These are phyloP conservation scores for Coemansia sp. DNA, from an alignment of 192 early-diverging fungal genomes.

Conservation along the genomic window DNA sequence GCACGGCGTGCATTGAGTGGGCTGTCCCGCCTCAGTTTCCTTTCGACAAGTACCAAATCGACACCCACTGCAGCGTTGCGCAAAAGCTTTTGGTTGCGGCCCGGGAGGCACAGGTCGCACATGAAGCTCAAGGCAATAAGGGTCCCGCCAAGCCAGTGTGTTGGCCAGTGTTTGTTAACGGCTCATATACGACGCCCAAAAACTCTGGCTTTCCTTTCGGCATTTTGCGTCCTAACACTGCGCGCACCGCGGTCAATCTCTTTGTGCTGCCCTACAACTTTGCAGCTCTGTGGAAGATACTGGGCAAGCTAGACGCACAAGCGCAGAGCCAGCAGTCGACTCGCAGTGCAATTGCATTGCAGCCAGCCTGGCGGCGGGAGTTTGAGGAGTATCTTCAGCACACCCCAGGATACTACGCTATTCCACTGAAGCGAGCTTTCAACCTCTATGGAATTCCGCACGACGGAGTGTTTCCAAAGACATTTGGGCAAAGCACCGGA, in stretches of 20 bases:
- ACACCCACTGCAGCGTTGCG: slow-evolving; percentile 53
- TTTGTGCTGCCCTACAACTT: slow-evolving; percentile 79
- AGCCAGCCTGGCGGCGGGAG: slow-evolving; percentile 53
- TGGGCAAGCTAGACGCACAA: slow-evolving; percentile 52
- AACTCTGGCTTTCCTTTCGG: slow-evolving; percentile 68
- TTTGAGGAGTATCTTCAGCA: slow-evolving; percentile 61
- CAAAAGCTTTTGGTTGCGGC: slow-evolving; percentile 57
- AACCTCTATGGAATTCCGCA: slow-evolving; percentile 42
- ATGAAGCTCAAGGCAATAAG: slow-evolving; percentile 36
- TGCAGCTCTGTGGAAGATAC: slow-evolving; percentile 64
- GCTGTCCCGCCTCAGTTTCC: slow-evolving; percentile 69
- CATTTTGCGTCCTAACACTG: slow-evolving; percentile 63
- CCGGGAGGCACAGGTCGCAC: slow-evolving; percentile 39
- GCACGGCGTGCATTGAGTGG: slow-evolving; percentile 52
- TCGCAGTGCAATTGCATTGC: slow-evolving; percentile 22
- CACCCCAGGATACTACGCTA: slow-evolving; percentile 60
- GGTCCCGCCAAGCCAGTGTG: slow-evolving; percentile 56
- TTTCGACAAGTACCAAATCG: slow-evolving; percentile 71
- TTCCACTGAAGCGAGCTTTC: slow-evolving; percentile 52
- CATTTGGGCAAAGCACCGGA: slow-evolving; percentile 41
- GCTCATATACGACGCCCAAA: slow-evolving; percentile 55
- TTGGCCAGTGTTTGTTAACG: slow-evolving; percentile 59
- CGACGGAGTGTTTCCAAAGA: slow-evolving; percentile 34
- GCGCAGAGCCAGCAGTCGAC: slow-evolving; percentile 16
- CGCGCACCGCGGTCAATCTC: slow-evolving; percentile 64